These are phyloP conservation scores for Psophocarpus tetragonolobus DNA, from an alignment of 306 rosid genomes.

Conservation along the genomic window DNA sequence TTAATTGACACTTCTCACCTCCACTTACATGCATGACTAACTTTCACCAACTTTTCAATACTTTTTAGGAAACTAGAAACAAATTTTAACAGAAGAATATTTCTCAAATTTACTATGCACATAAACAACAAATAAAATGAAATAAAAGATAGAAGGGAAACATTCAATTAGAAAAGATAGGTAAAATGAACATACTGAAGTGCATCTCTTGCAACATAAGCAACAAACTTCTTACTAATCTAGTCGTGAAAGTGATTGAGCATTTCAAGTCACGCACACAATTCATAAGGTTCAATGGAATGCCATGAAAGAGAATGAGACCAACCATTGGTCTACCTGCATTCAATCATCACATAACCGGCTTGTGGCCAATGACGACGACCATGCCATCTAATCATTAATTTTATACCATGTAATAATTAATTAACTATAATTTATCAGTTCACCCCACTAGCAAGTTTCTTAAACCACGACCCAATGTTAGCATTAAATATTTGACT, in stretches of 20 bases:
- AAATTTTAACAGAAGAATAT: neutral
- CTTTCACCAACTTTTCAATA: neutral
- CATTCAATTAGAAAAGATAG: neutral
- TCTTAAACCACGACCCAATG: no score
- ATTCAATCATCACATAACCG: no score
- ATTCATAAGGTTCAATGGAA: no score
- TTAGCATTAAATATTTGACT: no score
- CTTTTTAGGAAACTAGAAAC: neutral
- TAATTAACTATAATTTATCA: no score
- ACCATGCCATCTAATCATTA: no score
- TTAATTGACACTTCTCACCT: neutral
- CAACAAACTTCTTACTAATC: slow-evolving; percentile 85
- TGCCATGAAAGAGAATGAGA: no score
- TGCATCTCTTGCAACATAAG: slow-evolving; percentile 78
- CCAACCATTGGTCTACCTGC: no score
- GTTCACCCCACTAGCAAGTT: no score
- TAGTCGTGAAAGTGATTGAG: slow-evolving; percentile 50
- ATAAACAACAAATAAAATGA: neutral
- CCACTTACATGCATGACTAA: slow-evolving; percentile 1
- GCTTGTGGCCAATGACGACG: no score
- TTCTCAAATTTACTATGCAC: neutral
- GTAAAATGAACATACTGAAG: slow-evolving; percentile 56
- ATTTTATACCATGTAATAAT: no score
- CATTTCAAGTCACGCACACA: slow-evolving; percentile 2
- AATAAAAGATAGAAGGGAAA: neutral